A percentile compares a stretch with the other conserved stretches of the same genome.
Conservation (phyloP, 1,139 yeast genomes). For the Blastobotrys apis region DNA sequence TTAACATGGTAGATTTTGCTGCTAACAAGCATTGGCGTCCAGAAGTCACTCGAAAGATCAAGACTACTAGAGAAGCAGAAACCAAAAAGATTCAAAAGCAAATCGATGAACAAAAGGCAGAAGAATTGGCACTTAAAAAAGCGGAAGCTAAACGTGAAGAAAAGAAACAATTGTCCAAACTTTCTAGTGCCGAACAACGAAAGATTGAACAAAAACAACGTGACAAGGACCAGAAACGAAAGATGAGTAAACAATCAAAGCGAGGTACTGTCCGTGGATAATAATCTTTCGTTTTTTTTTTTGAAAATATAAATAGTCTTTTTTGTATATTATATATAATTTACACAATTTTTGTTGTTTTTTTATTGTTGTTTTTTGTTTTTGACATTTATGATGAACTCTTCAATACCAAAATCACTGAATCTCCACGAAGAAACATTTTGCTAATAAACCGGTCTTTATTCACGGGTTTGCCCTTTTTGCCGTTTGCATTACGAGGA, state of each 20-base stretch:
- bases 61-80: constrained; percentile 70
- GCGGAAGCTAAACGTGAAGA: constrained; percentile 64
- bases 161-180: constrained; percentile 48
- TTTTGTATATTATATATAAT: constrained; percentile 1
- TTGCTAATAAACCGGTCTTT: constrained; percentile 86
- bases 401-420: constrained; percentile 73
- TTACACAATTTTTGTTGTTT: neutral
- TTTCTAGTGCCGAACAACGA: constrained; percentile 58
- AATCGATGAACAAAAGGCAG: constrained; percentile 59
- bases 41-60: constrained; percentile 72
- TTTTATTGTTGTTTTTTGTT: neutral
- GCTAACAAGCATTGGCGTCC: constrained; percentile 45
- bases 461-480: constrained; percentile 62
- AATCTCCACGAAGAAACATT: constrained; percentile 91
- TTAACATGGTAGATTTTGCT: constrained; percentile 52
- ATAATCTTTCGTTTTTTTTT: neutral
- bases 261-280: constrained; percentile 6
- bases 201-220: constrained; percentile 69
- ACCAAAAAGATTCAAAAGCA: constrained; percentile 53
- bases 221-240: constrained; percentile 53
- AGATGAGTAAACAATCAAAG: constrained; percentile 41
- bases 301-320: neutral
- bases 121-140: constrained; percentile 62
- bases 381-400: constrained; percentile 19
- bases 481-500: constrained; percentile 60